Evolutionary conservation across 2,329 filamentous ascomycete genomes (phyloP), one percentile per base, ranked within the genome.

Genomic region (Aspergillus melleus): DNA sequence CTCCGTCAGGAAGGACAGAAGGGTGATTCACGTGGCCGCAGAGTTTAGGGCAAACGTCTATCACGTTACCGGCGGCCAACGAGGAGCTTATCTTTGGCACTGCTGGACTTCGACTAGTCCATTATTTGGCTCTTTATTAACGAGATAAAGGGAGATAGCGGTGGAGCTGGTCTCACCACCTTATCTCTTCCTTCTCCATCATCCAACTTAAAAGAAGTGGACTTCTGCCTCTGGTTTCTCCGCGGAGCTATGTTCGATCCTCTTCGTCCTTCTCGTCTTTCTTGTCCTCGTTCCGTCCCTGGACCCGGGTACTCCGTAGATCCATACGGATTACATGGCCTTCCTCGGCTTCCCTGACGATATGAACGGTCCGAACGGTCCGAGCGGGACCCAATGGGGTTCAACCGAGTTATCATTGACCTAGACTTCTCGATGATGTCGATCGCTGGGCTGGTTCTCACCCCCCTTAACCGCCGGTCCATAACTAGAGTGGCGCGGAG

Each of bases 391-490:
- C 69, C 69, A 70, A 71, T 71, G 55, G 66, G 61, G 62, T 32
- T 26, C 46, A 59, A 19, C 20, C 24, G n/a, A 63, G 62, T 68
- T 69, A 70, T 70, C 68, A 66, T 63, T 30, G 42, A 22, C 30
- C 30, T n/a, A 14, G 19, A 32, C n/a, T 39, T 20, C 46, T 56
- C n/a, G 20, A n/a, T 20, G 30, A 24, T 52, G 51, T 46, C 30
- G 52, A 59, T 58, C 56, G n/a, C 22, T 47, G 30, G 16, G 46
- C 30, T 11, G 51, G 11, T 39, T 54, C 39, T 42, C n/a, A 24
- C 36, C 12, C 22, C 58, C 50, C 39, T 19, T 12, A 5, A 44
- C 44, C 11, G 4, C 44, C 20, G 19, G 42, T 11, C 36, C 29
- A 6, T 9, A 10, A n/a, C 54, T 20, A 24, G n/a, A 20, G 8